Conservation (phyloP, 805 yeast species). For the Cyberlindnera subsufficiens region DNA sequence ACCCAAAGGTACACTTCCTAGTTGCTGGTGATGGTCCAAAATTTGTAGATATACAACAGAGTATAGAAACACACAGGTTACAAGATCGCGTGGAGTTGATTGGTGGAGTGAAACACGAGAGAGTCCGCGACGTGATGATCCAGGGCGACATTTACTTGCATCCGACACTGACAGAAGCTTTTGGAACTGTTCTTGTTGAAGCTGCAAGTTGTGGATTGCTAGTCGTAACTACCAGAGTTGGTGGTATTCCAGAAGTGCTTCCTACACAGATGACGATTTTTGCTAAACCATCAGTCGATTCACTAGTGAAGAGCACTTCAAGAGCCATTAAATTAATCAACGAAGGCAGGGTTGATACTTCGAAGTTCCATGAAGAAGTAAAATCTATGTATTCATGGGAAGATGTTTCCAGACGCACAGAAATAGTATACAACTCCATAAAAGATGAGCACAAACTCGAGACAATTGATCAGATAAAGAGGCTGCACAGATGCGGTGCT, state of each 20-base stretch:
- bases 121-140: conserved; percentile 88
- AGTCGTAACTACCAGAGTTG: conserved; percentile 93
- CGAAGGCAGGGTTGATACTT: conserved; percentile 58
- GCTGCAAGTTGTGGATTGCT: conserved; percentile 95
- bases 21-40: conserved; percentile 98
- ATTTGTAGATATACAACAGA: conserved; percentile 88
- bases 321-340: conserved; percentile 62
- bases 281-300: conserved; percentile 83
- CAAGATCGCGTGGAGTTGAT: conserved; percentile 83
- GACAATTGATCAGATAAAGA: conserved; percentile 46
- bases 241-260: conserved; percentile 95
- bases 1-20: conserved; percentile 64
- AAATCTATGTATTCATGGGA: conserved; percentile 86
- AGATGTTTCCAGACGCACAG: conserved; percentile 83
- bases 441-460: conserved; percentile 26
- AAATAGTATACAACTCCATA: conserved; percentile 62
- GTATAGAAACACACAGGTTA: conserved; percentile 78
- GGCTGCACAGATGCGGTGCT: conserved; percentile 64
- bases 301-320: conserved; percentile 65
- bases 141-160: conserved; percentile 91
- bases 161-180: conserved; percentile 93
- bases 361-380: conserved; percentile 72
- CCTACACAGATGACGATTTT: conserved; percentile 92
- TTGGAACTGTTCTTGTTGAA: conserved; percentile 94
- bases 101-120: conserved; percentile 88